Evolutionary conservation across 2,329 filamentous ascomycete species (phyloP), one percentile per base, ranked within the genome.

Genomic region (Thermomyces lanuginosus): DNA sequence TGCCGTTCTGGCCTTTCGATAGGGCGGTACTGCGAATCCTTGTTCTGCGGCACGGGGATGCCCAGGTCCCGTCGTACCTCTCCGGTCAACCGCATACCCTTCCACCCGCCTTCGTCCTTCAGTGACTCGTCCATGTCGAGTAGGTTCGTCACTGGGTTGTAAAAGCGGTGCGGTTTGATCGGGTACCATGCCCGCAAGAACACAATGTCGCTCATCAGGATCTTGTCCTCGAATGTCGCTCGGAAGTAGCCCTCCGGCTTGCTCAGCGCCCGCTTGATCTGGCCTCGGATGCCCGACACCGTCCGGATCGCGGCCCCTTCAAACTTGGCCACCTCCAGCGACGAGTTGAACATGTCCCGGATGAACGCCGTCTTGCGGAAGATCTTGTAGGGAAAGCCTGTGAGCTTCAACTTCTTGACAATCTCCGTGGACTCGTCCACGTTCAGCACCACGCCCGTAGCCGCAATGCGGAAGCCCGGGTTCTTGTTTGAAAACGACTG

Each of bases 291-390:
- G 27, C 91, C 91, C 1, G 84, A 93, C 13, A 98, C 91, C 0
- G 91, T 98, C 48, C 84, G 82, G 58, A 98, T 86, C 30, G 80
- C 74, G 6, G 89, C 89, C 31, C 89, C 89, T 59, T 98, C 89
- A 46, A 98, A 98, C 50, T 95, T 98, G 44, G 89, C 86, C 38
- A 98, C 89, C 51, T 98, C 89, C 21, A 98, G 72, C 0, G 82
- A 67, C 1, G 77, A 76, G 48, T 72, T 83, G 65, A 98, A 98
- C 89, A 98, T 98, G 58, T 92, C 82, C 54, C 89, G 91, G 59
- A 98, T 83, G 51, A 98, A 98, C 20, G 89, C 84, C 0, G 89
- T 98, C 61, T 98, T 98, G 58, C 92, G 92, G 71, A 91, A 95
- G 55, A 95, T 91, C 60, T 95, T 95, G 67, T 89, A 91, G 1